Conservation (phyloP, 176 grass and related monocot species). For the Oryza rufipogon region DNA sequence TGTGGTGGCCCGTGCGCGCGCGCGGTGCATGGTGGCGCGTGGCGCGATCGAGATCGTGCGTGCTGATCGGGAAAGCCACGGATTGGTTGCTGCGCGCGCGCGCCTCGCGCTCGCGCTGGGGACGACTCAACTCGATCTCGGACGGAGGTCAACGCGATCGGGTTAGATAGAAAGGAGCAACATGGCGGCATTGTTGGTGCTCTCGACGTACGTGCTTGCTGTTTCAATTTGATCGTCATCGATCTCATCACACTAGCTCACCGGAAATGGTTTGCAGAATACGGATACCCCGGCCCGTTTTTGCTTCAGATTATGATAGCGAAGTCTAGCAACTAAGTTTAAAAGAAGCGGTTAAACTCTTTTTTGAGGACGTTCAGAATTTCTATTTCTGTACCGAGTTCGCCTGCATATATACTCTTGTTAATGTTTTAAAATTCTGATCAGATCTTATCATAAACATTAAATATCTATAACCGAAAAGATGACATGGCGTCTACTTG, state of each 20-base stretch:
- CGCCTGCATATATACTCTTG: no score
- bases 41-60: not conserved
- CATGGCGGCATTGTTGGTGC: not conserved
- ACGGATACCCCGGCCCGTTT: no score
- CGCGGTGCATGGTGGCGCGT: not conserved
- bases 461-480: no score
- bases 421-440: no score
- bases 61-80: constrained; percentile 1
- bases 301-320: no score
- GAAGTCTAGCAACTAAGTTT: no score
- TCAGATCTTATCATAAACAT: no score
- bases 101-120: not conserved
- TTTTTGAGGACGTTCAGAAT: no score
- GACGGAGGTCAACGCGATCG: constrained; percentile 16
- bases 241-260: not conserved
- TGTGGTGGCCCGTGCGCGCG: not conserved
- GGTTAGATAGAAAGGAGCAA: constrained; percentile 12
- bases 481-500: no score
- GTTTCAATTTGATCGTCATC: not conserved
- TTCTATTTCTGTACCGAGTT: no score
- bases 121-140: not conserved
- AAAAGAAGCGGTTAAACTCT: no score
- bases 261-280: not conserved
- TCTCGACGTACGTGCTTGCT: not conserved
- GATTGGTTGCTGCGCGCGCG: not conserved